phyloP scores from a whole-genome alignment of 257 asterid species.

The Ilex asprella region DNA sequence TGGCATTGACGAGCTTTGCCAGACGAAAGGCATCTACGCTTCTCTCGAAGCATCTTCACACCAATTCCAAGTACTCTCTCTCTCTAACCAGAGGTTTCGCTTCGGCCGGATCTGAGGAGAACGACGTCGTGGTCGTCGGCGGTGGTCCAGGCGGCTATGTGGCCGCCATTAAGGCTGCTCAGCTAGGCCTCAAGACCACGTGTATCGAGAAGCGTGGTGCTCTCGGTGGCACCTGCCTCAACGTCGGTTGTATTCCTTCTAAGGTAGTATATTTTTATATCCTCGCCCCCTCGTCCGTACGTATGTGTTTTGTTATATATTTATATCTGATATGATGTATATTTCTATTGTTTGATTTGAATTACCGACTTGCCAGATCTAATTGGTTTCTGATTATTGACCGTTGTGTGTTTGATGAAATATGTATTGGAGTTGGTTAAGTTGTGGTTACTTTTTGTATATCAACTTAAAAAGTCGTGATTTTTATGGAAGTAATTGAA shows the following conservation, averaged over 20 bases:
- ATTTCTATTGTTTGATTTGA: too few relatives aligned
- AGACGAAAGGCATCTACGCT: neutral
- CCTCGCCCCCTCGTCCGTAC: too few relatives aligned
- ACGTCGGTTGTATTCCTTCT: slow-evolving; percentile 97
- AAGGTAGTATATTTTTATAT: slow-evolving; percentile 37
- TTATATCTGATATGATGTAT: too few relatives aligned
- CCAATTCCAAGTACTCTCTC: neutral
- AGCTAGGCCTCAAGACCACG: slow-evolving; percentile 93
- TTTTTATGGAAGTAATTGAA: neutral
- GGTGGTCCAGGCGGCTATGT: slow-evolving; percentile 99
- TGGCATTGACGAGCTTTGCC: neutral
- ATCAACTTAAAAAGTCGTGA: neutral
- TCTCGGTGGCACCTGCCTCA: slow-evolving; percentile 97
- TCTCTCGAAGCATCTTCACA: neutral
- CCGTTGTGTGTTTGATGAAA: too few relatives aligned
- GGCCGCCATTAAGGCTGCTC: slow-evolving; percentile 99
- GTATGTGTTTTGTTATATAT: too few relatives aligned
- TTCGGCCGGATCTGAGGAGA: slow-evolving; percentile 65
- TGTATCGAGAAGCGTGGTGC: slow-evolving; percentile 97
- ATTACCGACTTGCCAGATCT: too few relatives aligned
- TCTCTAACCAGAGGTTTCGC: slow-evolving; percentile 32
- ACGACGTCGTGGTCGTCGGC: slow-evolving; percentile 89
- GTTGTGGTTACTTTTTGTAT: too few relatives aligned
- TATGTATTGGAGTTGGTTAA: too few relatives aligned
- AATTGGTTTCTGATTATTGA: too few relatives aligned